These are phyloP conservation scores for Parafenestella ontariensis DNA, from an alignment of 2,329 filamentous ascomycete genomes.

Conservation along the genomic window DNA sequence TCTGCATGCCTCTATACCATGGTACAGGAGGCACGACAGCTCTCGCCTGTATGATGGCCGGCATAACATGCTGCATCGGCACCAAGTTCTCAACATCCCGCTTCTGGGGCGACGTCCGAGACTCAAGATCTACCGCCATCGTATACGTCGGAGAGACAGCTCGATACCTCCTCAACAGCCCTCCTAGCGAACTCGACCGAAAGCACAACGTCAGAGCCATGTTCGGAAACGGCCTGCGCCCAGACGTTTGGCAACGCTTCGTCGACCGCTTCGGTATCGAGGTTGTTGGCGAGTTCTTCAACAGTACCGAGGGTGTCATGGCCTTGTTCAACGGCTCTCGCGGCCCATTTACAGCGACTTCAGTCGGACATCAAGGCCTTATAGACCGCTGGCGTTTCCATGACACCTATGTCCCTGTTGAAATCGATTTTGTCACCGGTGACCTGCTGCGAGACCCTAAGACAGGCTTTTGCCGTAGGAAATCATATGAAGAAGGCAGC, in stretches of 20 bases:
- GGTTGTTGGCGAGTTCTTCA: slow-evolving; percentile 76
- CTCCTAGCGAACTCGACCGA: slow-evolving; percentile 67
- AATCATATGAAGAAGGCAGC: slow-evolving; percentile 72
- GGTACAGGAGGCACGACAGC: slow-evolving; percentile 72
- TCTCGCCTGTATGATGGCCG: slow-evolving; percentile 62
- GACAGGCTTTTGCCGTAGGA: slow-evolving; percentile 71
- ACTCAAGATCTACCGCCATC: slow-evolving; percentile 72
- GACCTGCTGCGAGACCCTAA: slow-evolving; percentile 70
- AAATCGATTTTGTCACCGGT: slow-evolving; percentile 71
- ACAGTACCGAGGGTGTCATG: slow-evolving; percentile 76
- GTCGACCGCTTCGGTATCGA: slow-evolving; percentile 68
- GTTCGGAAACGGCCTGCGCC: slow-evolving; percentile 72
- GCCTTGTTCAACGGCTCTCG: slow-evolving; percentile 65
- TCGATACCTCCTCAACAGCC: slow-evolving; percentile 73
- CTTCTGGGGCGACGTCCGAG: slow-evolving; percentile 77
- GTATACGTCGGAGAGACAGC: slow-evolving; percentile 81
- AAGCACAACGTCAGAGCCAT: slow-evolving; percentile 66
- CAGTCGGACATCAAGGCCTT: slow-evolving; percentile 75
- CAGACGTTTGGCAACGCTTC: slow-evolving; percentile 73
- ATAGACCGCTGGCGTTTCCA: slow-evolving; percentile 62
- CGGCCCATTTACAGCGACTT: slow-evolving; percentile 67
- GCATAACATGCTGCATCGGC: slow-evolving; percentile 67
- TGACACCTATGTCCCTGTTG: slow-evolving; percentile 69
- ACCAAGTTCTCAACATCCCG: slow-evolving; percentile 71
- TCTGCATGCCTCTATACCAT: slow-evolving; percentile 80